Evolutionary conservation across 495 filamentous ascomycete species (phyloP).

Genomic region (Choiromyces venosus): DNA sequence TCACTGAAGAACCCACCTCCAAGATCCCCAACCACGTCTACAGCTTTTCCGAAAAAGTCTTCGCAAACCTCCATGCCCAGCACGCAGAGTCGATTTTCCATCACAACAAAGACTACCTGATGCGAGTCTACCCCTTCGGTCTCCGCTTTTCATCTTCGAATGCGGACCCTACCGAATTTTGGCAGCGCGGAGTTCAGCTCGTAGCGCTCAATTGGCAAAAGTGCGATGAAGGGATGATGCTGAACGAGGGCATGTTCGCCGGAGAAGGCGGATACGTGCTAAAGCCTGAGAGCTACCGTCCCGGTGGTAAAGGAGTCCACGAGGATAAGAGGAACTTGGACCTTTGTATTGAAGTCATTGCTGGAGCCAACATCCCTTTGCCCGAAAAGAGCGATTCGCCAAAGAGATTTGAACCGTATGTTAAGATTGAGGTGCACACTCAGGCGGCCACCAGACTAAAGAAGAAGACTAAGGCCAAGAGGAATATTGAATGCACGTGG

Average conservation of each 20-base stretch:
- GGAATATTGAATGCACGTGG: slow-evolving; percentile 43
- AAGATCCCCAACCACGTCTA: slow-evolving; percentile 76
- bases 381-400: slow-evolving; percentile 52
- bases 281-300: slow-evolving; percentile 67
- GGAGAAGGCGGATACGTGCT: slow-evolving; percentile 75
- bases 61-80: slow-evolving; percentile 63
- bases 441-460: slow-evolving; percentile 48
- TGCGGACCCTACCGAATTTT: slow-evolving; percentile 73
- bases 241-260: slow-evolving; percentile 88
- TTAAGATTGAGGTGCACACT: slow-evolving; percentile 77
- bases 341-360: slow-evolving; percentile 53
- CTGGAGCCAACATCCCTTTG: slow-evolving; percentile 55
- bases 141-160: slow-evolving; percentile 79
- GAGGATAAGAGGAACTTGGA: slow-evolving; percentile 51
- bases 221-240: slow-evolving; percentile 87
- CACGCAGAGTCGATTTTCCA: slow-evolving; percentile 59
- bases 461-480: slow-evolving; percentile 40
- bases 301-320: slow-evolving; percentile 47
- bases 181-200: slow-evolving; percentile 84
- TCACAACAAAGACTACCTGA: slow-evolving; percentile 77
- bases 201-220: slow-evolving; percentile 94
- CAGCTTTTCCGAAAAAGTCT: slow-evolving; percentile 74
- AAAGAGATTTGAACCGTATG: slow-evolving; percentile 64
- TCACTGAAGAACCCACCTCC: slow-evolving; percentile 51
- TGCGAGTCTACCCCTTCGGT: slow-evolving; percentile 84